These are phyloP conservation scores for Fusarium sp. DNA, from an alignment of 2,329 filamentous ascomycete genomes.

Conservation along the genomic window DNA sequence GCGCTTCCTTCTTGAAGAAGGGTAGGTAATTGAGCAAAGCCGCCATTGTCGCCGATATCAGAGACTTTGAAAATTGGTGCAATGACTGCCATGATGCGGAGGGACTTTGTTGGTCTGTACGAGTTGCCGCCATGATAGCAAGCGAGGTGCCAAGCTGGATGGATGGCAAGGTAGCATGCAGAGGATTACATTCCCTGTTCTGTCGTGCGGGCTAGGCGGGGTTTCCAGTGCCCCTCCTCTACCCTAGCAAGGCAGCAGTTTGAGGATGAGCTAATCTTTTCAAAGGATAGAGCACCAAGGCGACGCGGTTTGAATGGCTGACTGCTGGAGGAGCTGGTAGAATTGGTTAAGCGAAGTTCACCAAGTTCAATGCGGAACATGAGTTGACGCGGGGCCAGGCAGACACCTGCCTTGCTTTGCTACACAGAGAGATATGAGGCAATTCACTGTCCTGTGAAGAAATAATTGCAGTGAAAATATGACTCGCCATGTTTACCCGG, in stretches of 20 bases:
- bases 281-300: too few relatives aligned
- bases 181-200: neutral
- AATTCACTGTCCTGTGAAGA: neutral
- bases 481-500: neutral
- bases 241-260: neutral
- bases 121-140: neutral
- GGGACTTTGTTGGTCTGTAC: neutral
- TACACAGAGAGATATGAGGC: neutral
- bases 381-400: neutral
- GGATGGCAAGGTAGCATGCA: neutral
- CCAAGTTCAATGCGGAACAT: fast-evolving
- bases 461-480: neutral
- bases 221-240: neutral
- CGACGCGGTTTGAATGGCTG: neutral
- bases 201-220: neutral
- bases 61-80: neutral
- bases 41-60: neutral
- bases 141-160: neutral
- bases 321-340: neutral
- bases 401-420: neutral
- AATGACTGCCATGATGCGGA: neutral
- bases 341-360: neutral
- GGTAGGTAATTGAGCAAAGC: constrained; percentile 1
- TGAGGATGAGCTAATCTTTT: neutral
- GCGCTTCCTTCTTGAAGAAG: neutral